Percentiles rank a stretch among this genome's conserved stretches.
Conservation (phyloP, 306 rosid species). For the Mucuna pruriens region DNA sequence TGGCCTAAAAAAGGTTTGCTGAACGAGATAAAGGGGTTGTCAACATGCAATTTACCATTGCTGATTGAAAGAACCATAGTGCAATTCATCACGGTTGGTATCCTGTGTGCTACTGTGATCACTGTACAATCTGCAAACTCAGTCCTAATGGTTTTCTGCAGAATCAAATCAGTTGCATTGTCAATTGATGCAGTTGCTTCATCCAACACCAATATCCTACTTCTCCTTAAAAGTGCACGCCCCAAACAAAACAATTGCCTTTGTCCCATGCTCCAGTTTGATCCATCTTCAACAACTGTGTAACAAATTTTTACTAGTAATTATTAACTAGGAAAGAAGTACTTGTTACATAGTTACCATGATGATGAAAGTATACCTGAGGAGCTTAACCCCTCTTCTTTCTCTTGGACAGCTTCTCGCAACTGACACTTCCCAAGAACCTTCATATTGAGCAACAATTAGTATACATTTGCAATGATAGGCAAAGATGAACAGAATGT, state of each 20-base stretch:
- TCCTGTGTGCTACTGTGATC: constrained; percentile 74
- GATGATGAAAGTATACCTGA: constrained; percentile 46
- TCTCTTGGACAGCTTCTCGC: constrained; percentile 59
- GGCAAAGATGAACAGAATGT: not conserved
- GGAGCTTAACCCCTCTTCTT: constrained; percentile 54
- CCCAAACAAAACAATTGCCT: constrained; percentile 80
- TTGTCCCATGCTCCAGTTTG: constrained; percentile 87
- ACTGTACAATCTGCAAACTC: constrained; percentile 67
- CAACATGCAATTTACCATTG: constrained; percentile 50
- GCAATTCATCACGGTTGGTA: constrained; percentile 84
- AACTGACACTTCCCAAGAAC: constrained; percentile 71
- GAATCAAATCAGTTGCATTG: constrained; percentile 69
- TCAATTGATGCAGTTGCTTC: constrained; percentile 88
- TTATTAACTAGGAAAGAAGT: not conserved
- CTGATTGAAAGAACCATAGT: constrained; percentile 70
- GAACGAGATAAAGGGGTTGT: not conserved
- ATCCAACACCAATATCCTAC: constrained; percentile 67
- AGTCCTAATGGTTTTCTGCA: constrained; percentile 65
- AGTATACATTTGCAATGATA: not conserved
- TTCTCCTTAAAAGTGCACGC: constrained; percentile 66
- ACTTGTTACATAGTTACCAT: not conserved
- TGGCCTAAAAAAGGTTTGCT: not conserved
- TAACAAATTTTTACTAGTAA: not conserved
- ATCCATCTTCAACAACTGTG: constrained; percentile 67
- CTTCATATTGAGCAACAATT: constrained; percentile 31